A percentile compares a stretch with the other conserved stretches of the same genome.
Evolutionary conservation across 805 yeast genomes (phyloP).

Genomic region (Candida ortonii): DNA sequence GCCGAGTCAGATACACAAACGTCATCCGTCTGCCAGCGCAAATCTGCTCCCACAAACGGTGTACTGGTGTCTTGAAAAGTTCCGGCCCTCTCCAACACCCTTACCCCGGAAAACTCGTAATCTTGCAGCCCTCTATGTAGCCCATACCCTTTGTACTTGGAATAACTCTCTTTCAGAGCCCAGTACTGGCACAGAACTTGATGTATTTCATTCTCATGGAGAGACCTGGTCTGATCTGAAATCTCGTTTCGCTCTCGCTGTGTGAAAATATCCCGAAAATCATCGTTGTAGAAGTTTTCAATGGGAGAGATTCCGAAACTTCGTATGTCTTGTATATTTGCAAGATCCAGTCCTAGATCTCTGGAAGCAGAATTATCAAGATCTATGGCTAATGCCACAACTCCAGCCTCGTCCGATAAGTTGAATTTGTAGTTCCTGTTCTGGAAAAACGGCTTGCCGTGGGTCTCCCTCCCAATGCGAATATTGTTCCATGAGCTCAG

Average conservation of each 20-base stretch:
- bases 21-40: slow-evolving; percentile 4
- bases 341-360: slow-evolving; percentile 48
- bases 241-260: slow-evolving; percentile 30
- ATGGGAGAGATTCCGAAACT: slow-evolving; percentile 16
- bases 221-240: slow-evolving; percentile 4
- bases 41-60: slow-evolving; percentile 2
- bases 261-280: slow-evolving; percentile 31
- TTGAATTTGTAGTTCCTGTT: slow-evolving; percentile 44
- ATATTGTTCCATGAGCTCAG: slow-evolving; percentile 18
- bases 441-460: slow-evolving; percentile 56
- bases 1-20: slow-evolving; percentile 6
- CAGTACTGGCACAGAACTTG: slow-evolving; percentile 54
- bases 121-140: slow-evolving; percentile 30
- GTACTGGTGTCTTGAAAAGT: neutral
- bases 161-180: slow-evolving; percentile 78
- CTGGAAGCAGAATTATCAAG: slow-evolving; percentile 12
- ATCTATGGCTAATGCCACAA: slow-evolving; percentile 45
- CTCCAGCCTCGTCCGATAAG: slow-evolving; percentile 55
- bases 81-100: slow-evolving; percentile 1
- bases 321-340: slow-evolving; percentile 33
- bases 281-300: slow-evolving; percentile 26
- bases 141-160: slow-evolving; percentile 67
- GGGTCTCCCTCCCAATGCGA: slow-evolving; percentile 33
- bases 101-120: slow-evolving; percentile 22
- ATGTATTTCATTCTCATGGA: slow-evolving; percentile 15